Percentiles rank a stretch among this genome's conserved stretches.
Conservation (phyloP, 2,329 filamentous ascomycete species). For the Calonectria pseudoreteaudii region DNA sequence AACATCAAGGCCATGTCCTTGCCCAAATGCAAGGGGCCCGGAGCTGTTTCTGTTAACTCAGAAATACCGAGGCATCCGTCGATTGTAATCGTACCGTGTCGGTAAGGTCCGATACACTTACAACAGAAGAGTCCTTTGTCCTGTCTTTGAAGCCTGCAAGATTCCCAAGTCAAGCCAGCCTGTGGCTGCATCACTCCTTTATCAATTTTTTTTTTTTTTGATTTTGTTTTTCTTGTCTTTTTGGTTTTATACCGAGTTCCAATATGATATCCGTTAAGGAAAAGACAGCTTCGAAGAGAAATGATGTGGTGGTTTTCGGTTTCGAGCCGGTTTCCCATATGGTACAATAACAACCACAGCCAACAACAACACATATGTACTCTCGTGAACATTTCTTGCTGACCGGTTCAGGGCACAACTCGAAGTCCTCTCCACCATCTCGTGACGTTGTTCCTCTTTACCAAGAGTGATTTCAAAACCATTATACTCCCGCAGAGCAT, state of each 20-base stretch:
- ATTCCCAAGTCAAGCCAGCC: neutral
- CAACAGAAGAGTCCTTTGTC: neutral
- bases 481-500: constrained; percentile 46
- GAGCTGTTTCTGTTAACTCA: neutral
- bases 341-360: neutral
- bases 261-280: neutral
- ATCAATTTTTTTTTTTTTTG: neutral
- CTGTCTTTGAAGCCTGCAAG: neutral
- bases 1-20: neutral
- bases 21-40: neutral
- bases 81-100: neutral
- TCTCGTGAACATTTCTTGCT: neutral
- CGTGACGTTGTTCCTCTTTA: constrained; percentile 40
- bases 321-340: neutral
- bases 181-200: neutral
- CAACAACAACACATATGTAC: neutral
- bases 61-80: constrained; percentile 3
- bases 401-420: neutral
- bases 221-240: too few relatives aligned
- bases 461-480: constrained; percentile 49
- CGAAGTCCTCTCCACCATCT: neutral
- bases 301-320: neutral
- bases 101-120: neutral
- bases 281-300: neutral
- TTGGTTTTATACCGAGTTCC: neutral